phyloP scores from a whole-genome alignment of 2,329 filamentous ascomycete species.

The Allantophomopsis lycopodina region DNA sequence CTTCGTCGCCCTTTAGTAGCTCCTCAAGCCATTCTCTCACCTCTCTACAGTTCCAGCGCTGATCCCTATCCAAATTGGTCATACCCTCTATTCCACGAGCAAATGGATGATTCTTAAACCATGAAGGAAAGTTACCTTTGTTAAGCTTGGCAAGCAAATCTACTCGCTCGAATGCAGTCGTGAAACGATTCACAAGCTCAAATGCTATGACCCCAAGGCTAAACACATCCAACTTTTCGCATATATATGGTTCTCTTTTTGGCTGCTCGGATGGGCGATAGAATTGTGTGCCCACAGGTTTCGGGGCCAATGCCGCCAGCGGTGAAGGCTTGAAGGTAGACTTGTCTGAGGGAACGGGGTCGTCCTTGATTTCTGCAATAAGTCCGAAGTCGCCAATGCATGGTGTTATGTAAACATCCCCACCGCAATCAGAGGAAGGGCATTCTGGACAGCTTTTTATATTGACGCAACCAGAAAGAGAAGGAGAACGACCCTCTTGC shows the following conservation, averaged over 20 bases:
- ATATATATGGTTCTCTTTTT: slow-evolving; percentile 13
- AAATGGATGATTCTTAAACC: slow-evolving; percentile 10
- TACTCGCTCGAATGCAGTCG: slow-evolving; percentile 31
- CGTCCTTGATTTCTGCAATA: slow-evolving; percentile 36
- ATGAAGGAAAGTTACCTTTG: slow-evolving; percentile 6
- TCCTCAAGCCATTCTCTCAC: slow-evolving; percentile 9
- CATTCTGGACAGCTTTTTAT: slow-evolving; percentile 32
- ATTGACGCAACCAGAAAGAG: slow-evolving; percentile 28
- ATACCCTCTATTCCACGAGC: slow-evolving; percentile 12
- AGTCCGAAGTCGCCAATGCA: slow-evolving; percentile 58
- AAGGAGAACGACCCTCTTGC: slow-evolving; percentile 17
- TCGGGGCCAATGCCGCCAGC: slow-evolving; percentile 14
- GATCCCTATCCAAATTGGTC: slow-evolving; percentile 4
- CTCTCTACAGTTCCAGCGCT: slow-evolving; percentile 8
- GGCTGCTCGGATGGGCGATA: slow-evolving; percentile 34
- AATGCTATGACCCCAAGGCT: slow-evolving; percentile 48
- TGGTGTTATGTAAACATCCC: slow-evolving; percentile 32
- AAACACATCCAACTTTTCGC: slow-evolving; percentile 44
- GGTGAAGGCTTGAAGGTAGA: slow-evolving; percentile 4
- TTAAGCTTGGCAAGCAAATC: slow-evolving; percentile 24
- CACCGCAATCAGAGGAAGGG: slow-evolving; percentile 10
- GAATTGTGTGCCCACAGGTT: slow-evolving; percentile 44
- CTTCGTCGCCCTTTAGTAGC: not conserved
- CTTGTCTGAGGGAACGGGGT: slow-evolving; percentile 7
- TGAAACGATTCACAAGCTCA: slow-evolving; percentile 42